Base-by-base conservation (phyloP, 768 basidiomycete genomes). In the Collybiopsis confluens region DNA sequence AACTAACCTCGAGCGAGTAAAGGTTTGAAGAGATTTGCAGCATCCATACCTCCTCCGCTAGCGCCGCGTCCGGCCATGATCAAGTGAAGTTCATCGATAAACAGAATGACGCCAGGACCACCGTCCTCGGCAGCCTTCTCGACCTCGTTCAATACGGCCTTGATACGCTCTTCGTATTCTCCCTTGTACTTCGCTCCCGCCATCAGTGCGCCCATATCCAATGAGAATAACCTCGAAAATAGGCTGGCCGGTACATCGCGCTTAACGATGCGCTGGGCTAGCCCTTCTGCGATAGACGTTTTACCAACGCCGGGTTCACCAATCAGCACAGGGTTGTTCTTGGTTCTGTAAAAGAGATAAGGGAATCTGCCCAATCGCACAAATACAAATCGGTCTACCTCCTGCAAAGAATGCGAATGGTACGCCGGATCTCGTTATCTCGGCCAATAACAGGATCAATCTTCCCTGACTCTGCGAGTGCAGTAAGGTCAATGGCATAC, bases 131-230 rank as follows among this genome's bases (percentile, higher is more conserved):
- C 74, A 0, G 88, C 81, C 70, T 95, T 94, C 68, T 98, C 95
- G 57, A 98, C 86, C 70, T 98, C 96, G 67, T 87, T 85, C 54
- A 99, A 71, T 52, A 98, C 92, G 10, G 86, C 73, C 67, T 97
- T 98, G 72, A 98, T 85, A 37, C 95, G 88, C 66, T 98, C 95
- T 71, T 98, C 95, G 68, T 94, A 99, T 70, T 98, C 93, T 38
- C 79, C 96, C 65, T 94, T 95, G 75, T 92, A 94, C 66, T 88
- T 88, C 18, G 89, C 89, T 37, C 90, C 89, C 11, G 92, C 92
- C 89, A 93, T 93, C 52, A 98, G 80, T 1, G 94, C 92, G 58
- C 95, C 95, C 88, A 97, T 90, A 65, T 97, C 95, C 28, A 98
- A 78, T 5, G 92, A 87, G 66, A 81, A 93, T 11, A 95, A 75